Evolutionary conservation across 352 stramenopile genomes (phyloP).

Genomic region (Pythium dissimile): DNA sequence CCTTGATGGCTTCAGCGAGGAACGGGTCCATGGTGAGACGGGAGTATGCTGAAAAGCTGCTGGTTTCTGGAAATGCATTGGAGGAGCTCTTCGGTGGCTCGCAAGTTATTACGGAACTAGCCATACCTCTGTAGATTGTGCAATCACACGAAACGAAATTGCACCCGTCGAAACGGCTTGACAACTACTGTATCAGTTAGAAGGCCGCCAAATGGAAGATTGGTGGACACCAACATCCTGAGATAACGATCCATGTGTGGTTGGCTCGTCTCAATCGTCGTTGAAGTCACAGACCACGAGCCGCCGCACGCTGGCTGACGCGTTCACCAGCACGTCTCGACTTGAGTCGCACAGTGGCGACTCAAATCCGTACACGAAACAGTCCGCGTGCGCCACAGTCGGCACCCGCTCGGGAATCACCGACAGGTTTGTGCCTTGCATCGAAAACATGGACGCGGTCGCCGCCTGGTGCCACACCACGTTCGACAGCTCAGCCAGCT

Average conservation of each 20-base stretch:
- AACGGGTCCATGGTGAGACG: neutral
- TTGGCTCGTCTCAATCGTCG: neutral
- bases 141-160: no score
- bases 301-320: neutral
- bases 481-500: constrained; percentile 1
- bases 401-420: neutral
- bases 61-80: no score
- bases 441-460: constrained; percentile 3
- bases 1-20: neutral
- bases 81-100: no score
- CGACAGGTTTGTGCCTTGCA: constrained; percentile 12
- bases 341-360: constrained; percentile 17
- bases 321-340: neutral
- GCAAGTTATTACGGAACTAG: no score
- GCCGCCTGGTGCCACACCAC: constrained; percentile 10
- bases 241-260: no score
- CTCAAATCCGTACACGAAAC: constrained; percentile 10
- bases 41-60: neutral
- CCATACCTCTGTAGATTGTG: no score
- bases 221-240: no score
- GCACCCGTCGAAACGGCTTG: no score
- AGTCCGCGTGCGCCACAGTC: neutral
- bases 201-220: no score
- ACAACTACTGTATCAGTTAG: no score
- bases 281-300: neutral